phyloP scores from a whole-genome alignment of 345 rosid genomes.

The Euphorbia lathyris region DNA sequence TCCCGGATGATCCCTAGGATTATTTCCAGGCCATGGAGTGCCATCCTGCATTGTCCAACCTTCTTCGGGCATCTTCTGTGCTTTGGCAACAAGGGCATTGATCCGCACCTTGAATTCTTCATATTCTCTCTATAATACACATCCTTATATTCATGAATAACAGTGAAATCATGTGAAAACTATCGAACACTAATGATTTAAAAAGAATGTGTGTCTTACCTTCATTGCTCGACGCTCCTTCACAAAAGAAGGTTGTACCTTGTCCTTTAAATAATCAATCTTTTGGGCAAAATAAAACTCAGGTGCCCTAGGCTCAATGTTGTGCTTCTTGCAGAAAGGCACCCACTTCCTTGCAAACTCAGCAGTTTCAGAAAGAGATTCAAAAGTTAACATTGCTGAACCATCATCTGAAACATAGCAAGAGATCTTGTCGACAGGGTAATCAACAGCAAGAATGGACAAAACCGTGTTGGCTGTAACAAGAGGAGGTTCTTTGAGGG shows the following conservation, averaged over 20 bases:
- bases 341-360: constrained; percentile 99
- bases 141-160: neutral
- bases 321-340: constrained; percentile 97
- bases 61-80: constrained; percentile 99
- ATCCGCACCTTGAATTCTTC: constrained; percentile 98
- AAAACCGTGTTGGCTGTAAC: constrained; percentile 96
- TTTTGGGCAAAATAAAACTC: constrained; percentile 98
- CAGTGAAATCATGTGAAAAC: neutral
- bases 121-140: constrained; percentile 77
- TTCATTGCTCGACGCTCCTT: constrained; percentile 99
- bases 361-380: constrained; percentile 96
- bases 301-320: constrained; percentile 97
- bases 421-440: constrained; percentile 98
- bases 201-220: constrained; percentile 37
- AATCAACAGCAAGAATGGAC: constrained; percentile 96
- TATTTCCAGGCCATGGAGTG: constrained; percentile 99
- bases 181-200: neutral
- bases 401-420: constrained; percentile 99
- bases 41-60: constrained; percentile 99
- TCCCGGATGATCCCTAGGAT: constrained; percentile 99
- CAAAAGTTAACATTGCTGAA: constrained; percentile 98
- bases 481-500: constrained; percentile 97
- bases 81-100: constrained; percentile 98
- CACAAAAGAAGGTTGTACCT: constrained; percentile 96
- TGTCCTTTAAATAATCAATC: constrained; percentile 98